Evolutionary conservation across 495 filamentous ascomycete species (phyloP), one percentile per base, ranked within the genome.

Genomic region (Penicillium longicatenatum): DNA sequence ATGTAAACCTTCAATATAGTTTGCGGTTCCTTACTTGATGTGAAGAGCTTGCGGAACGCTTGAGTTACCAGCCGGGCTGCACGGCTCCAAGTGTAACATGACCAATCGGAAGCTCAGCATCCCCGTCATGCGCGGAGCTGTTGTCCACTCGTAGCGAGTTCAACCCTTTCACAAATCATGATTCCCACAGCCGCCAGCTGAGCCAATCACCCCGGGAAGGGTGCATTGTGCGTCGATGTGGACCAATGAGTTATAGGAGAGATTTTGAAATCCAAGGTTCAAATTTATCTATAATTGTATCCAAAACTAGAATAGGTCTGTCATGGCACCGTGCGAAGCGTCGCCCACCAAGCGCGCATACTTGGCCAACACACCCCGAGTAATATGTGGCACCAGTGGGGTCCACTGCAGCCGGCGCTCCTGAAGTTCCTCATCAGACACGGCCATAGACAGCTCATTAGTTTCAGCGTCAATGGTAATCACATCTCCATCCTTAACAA

Each of bases 361-460:
- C 80, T 98, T 98, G 11, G 90, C 93, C 73, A 98, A 66, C 48
- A 87, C 88, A 46, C 94, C 94, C 35, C 94, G 84, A 60, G 88
- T 91, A n/a, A 93, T 90, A 66, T 80, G 82, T 66, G 84, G 82
- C 62, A 73, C 78, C 6, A 91, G 92, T 54, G 85, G 78, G 64
- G 80, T 87, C 94, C 94, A 98, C 57, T 72, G 76, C 55, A 77
- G 79, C 65, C 86, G 72, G 31, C 94, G 78, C 65, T 74, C 73
- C 64, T 81, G 73, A 58, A 98, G 78, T 74, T 95, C 92, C 61
- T 86, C 84, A 20, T 87, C 85, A 55, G 82, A 84, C 3, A 96
- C 84, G 60, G 93, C 84, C 84, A 91, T 86, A 59, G 73, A 80
- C 51, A 97, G 79, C 41, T 84, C 76, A 64, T 97, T 97, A 33